phyloP scores from a whole-genome alignment of 2,329 filamentous ascomycete genomes.

The Ceratocystis cacaofunesta region DNA sequence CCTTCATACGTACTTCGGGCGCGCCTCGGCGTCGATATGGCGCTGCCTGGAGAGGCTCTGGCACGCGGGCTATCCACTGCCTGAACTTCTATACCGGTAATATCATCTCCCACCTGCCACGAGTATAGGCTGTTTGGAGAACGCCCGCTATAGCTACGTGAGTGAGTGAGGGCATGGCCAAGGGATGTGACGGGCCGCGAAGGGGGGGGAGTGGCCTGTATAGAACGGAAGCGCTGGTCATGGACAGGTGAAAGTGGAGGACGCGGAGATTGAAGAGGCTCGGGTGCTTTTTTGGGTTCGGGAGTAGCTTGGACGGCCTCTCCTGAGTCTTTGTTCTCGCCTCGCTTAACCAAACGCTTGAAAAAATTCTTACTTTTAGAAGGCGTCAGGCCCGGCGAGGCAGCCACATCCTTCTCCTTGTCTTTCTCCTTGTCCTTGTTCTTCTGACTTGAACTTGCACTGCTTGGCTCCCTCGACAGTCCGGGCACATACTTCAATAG shows the following conservation, averaged over 20 bases:
- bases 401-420: conserved; percentile 4
- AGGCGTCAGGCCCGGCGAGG: conserved; percentile 1
- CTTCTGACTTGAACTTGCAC: conserved; percentile 5
- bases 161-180: conserved; percentile 10
- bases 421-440: conserved; percentile 8
- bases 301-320: not conserved
- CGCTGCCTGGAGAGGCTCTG: conserved; percentile 20
- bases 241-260: conserved; percentile 4
- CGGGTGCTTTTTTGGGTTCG: conserved; percentile 2
- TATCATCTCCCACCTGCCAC: conserved; percentile 43
- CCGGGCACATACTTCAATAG: conserved; percentile 14
- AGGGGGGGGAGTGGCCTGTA: conserved; percentile 6
- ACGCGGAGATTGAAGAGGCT: not conserved
- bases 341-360: conserved; percentile 11
- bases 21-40: conserved; percentile 1
- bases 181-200: conserved; percentile 10
- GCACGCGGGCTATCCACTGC: conserved; percentile 42
- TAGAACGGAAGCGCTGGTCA: conserved; percentile 6
- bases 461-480: conserved; percentile 13
- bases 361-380: conserved; percentile 13
- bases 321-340: conserved; percentile 5
- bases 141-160: conserved; percentile 12
- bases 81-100: conserved; percentile 41
- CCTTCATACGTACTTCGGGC: conserved; percentile 12
- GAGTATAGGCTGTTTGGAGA: conserved; percentile 39